Percentiles rank a stretch among this genome's conserved stretches.
These are phyloP conservation scores for Blastomyces parvus DNA, from an alignment of 2,329 filamentous ascomycete species.

Conservation along the genomic window DNA sequence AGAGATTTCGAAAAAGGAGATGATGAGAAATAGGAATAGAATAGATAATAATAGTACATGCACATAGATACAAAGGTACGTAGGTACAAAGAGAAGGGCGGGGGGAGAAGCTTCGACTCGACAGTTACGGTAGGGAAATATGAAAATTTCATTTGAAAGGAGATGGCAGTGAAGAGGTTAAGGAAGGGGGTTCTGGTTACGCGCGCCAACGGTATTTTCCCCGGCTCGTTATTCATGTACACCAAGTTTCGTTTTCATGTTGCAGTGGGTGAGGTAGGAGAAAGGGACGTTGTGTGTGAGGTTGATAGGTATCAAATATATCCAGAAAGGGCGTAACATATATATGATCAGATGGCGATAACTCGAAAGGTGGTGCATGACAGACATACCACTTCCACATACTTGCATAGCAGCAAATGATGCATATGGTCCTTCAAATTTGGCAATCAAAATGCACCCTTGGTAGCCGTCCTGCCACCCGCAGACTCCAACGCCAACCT, in stretches of 20 bases:
- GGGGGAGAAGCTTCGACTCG: background rate
- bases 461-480: conserved; percentile 6
- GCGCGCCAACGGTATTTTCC: background rate
- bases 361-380: background rate
- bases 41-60: background rate
- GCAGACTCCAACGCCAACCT: conserved; percentile 14
- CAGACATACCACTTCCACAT: background rate
- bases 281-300: background rate
- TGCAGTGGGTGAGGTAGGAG: background rate
- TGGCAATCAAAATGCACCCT: conserved; percentile 1
- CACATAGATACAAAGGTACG: background rate
- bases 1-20: background rate
- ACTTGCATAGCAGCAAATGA: background rate
- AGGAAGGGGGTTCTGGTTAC: background rate
- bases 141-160: background rate
- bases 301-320: background rate
- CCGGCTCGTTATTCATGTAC: background rate
- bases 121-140: background rate
- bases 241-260: background rate
- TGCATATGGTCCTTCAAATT: background rate
- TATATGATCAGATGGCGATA: background rate
- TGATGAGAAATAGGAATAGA: background rate
- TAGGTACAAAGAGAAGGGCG: background rate
- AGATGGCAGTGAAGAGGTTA: background rate
- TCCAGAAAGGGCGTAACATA: background rate